These are phyloP conservation scores for Epicoccum sorghinum DNA, from an alignment of 2,329 filamentous ascomycete genomes.

Conservation along the genomic window DNA sequence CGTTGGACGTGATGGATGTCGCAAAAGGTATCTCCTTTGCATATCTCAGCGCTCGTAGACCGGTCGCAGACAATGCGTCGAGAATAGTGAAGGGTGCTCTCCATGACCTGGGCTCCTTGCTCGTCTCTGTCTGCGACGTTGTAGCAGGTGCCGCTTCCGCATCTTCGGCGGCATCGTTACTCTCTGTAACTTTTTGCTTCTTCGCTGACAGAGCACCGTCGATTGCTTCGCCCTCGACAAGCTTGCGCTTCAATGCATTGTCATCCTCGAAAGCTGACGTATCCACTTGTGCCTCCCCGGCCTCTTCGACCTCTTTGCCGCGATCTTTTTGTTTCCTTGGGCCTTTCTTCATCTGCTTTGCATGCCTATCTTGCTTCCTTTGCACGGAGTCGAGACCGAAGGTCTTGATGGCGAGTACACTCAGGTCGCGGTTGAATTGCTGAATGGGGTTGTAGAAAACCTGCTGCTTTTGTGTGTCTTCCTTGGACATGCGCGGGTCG, in stretches of 20 bases:
- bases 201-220: conserved; percentile 26
- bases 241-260: conserved; percentile 34
- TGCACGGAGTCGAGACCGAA: conserved; percentile 74
- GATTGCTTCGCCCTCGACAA: conserved; percentile 22
- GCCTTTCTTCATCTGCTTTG: conserved; percentile 49
- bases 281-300: conserved; percentile 1
- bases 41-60: conserved; percentile 88
- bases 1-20: conserved; percentile 85
- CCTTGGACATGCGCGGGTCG: conserved; percentile 55
- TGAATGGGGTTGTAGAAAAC: conserved; percentile 99
- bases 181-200: conserved; percentile 33
- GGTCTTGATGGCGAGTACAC: conserved; percentile 87
- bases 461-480: conserved; percentile 65
- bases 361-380: conserved; percentile 52
- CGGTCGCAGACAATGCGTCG: conserved; percentile 92
- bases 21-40: conserved; percentile 87
- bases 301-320: conserved; percentile 10
- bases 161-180: conserved; percentile 17
- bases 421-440: conserved; percentile 97
- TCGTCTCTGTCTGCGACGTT: conserved; percentile 2
- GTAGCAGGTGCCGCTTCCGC: neutral
- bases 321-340: conserved; percentile 31
- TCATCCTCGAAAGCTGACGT: conserved; percentile 1
- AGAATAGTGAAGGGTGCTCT: conserved; percentile 66
- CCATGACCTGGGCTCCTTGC: conserved; percentile 24